Evolutionary conservation across 139 green algal genomes (phyloP).

Genomic region (Closterium sp.): DNA sequence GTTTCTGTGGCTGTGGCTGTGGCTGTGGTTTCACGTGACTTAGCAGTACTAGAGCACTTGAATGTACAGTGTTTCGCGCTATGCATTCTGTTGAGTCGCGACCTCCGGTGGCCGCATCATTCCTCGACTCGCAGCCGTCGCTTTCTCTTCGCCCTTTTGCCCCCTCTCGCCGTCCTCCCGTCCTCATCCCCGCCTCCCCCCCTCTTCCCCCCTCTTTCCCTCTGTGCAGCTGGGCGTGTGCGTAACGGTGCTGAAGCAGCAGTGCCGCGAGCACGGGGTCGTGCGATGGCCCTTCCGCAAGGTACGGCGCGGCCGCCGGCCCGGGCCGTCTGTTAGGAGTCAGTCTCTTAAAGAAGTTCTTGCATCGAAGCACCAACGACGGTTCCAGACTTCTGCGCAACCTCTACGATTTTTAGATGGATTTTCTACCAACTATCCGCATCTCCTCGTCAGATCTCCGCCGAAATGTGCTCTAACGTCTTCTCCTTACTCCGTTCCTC

Average conservation of each 20-base stretch:
- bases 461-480: neutral
- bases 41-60: too few species aligned
- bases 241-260: constrained; percentile 55
- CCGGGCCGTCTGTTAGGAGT: neutral
- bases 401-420: neutral
- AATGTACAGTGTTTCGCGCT: too few species aligned
- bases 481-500: neutral
- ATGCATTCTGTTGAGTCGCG: too few species aligned
- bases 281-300: constrained; percentile 56
- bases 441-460: neutral
- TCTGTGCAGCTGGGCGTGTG: constrained; percentile 51
- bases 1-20: neutral
- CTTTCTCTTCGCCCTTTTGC: neutral
- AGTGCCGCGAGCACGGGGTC: constrained; percentile 53
- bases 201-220: neutral
- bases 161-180: neutral
- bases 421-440: neutral
- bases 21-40: too few species aligned
- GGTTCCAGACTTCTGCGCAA: neutral
- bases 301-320: neutral
- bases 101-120: neutral
- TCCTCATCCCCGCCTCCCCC: constrained; percentile 15
- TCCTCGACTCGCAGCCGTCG: neutral
- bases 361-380: too few species aligned
- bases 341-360: neutral